These are phyloP conservation scores for Rhexocercosporidium sp. DNA, from an alignment of 2,329 filamentous ascomycete genomes.

Conservation along the genomic window DNA sequence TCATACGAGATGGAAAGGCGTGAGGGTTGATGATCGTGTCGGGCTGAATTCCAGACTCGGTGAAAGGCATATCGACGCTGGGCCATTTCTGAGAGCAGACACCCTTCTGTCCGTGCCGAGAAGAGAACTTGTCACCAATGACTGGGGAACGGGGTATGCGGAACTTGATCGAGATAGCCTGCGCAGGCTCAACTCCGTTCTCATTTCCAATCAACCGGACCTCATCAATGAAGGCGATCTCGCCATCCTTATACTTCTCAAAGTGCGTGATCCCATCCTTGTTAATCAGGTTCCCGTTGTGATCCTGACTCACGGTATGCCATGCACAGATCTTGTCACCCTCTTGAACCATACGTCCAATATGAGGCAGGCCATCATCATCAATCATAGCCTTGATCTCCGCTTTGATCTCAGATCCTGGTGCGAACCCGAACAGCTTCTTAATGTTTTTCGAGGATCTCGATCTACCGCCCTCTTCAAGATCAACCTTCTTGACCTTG, in stretches of 20 bases:
- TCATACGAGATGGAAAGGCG: constrained; percentile 99
- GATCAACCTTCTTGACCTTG: constrained; percentile 91
- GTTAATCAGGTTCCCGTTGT: constrained; percentile 79
- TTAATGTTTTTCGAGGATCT: constrained; percentile 71
- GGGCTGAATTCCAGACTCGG: constrained; percentile 93
- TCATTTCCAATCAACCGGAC: constrained; percentile 90
- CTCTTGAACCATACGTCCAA: constrained; percentile 78
- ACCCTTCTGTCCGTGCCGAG: constrained; percentile 97
- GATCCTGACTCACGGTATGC: constrained; percentile 85
- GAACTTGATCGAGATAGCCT: constrained; percentile 91
- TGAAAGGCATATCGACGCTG: constrained; percentile 91
- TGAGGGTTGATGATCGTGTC: constrained; percentile 99
- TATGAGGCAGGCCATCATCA: constrained; percentile 82
- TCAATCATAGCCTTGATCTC: constrained; percentile 77
- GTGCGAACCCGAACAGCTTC: constrained; percentile 91
- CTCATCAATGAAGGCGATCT: constrained; percentile 89
- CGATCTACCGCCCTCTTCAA: constrained; percentile 77
- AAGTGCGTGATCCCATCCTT: constrained; percentile 85
- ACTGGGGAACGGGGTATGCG: constrained; percentile 87
- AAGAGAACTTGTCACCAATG: constrained; percentile 99
- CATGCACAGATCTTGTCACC: constrained; percentile 88
- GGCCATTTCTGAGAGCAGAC: constrained; percentile 97
- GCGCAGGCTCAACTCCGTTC: constrained; percentile 79
- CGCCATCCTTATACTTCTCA: constrained; percentile 92
- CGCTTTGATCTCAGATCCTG: constrained; percentile 70